These are phyloP conservation scores for Schizonepeta tenuifolia DNA, from an alignment of 257 asterid genomes.

Conservation along the genomic window DNA sequence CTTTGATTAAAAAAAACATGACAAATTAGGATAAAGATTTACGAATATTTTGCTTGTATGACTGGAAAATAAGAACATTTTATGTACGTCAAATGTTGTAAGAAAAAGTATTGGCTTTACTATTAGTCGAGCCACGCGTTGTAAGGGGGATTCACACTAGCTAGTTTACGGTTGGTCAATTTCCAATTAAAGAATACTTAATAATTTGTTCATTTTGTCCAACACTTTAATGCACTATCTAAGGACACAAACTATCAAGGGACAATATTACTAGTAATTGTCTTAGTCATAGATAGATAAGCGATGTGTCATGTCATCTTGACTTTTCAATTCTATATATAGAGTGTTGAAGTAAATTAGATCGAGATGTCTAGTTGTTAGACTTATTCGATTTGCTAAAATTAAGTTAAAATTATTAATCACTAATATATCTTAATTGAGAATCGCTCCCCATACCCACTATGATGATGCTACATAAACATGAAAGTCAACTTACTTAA, in stretches of 20 bases:
- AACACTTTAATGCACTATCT: conserved; percentile 30
- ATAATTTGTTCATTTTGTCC: conserved; percentile 26
- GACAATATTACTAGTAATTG: too few species aligned
- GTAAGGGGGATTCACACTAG: conserved; percentile 32
- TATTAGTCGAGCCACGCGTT: conserved; percentile 32
- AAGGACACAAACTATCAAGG: conserved; percentile 21
- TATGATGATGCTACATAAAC: too few species aligned
- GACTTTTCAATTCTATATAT: background rate
- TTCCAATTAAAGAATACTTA: conserved; percentile 22
- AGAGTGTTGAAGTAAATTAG: too few species aligned
- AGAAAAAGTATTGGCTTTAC: background rate
- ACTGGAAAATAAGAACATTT: background rate
- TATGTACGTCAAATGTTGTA: background rate
- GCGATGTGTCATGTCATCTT: background rate
- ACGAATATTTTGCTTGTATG: conserved; percentile 20
- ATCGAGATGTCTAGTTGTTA: too few species aligned
- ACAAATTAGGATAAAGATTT: background rate
- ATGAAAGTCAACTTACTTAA: too few species aligned
- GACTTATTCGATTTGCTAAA: too few species aligned
- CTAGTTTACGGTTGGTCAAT: too few species aligned
- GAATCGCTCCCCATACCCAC: too few species aligned
- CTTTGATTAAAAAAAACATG: background rate
- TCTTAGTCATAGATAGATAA: too few species aligned
- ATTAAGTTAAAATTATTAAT: too few species aligned
- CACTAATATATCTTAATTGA: too few species aligned